Conservation (phyloP, 805 yeast genomes). For the Zygosaccharomyces siamensis region DNA sequence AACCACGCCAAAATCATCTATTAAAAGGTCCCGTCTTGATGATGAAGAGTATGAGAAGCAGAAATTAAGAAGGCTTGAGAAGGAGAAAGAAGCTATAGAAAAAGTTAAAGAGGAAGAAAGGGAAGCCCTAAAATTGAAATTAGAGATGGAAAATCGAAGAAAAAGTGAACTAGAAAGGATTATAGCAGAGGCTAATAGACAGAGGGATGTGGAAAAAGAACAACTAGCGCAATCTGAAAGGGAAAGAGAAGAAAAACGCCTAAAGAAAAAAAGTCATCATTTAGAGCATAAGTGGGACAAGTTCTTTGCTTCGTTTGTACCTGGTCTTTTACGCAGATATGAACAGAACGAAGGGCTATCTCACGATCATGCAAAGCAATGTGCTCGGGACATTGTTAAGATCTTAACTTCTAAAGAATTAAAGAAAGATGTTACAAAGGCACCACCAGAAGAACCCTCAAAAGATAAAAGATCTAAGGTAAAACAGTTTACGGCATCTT, state of each 20-base stretch:
- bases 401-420: slow-evolving; percentile 63
- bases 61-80: slow-evolving; percentile 28
- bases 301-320: slow-evolving; percentile 67
- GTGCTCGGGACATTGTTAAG: slow-evolving; percentile 75
- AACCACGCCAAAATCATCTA: slow-evolving; percentile 6
- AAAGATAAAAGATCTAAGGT: slow-evolving; percentile 66
- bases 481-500: slow-evolving; percentile 54
- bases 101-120: slow-evolving; percentile 25
- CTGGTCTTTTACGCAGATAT: slow-evolving; percentile 68
- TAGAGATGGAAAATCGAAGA: slow-evolving; percentile 27
- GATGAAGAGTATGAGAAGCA: slow-evolving; percentile 31
- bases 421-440: slow-evolving; percentile 30
- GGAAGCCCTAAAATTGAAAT: slow-evolving; percentile 20
- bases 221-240: slow-evolving; percentile 14
- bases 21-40: slow-evolving; percentile 21
- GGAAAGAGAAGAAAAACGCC: slow-evolving; percentile 25
- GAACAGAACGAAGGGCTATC: slow-evolving; percentile 52
- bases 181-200: slow-evolving; percentile 38
- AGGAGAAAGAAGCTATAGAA: slow-evolving; percentile 24
- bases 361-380: slow-evolving; percentile 65
- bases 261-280: slow-evolving; percentile 17
- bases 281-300: slow-evolving; percentile 36
- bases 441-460: slow-evolving; percentile 53
- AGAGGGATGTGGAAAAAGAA: slow-evolving; percentile 26
- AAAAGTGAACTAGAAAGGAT: slow-evolving; percentile 34